These are phyloP conservation scores for Boletellus ananas DNA, from an alignment of 768 basidiomycete genomes.

Conservation along the genomic window DNA sequence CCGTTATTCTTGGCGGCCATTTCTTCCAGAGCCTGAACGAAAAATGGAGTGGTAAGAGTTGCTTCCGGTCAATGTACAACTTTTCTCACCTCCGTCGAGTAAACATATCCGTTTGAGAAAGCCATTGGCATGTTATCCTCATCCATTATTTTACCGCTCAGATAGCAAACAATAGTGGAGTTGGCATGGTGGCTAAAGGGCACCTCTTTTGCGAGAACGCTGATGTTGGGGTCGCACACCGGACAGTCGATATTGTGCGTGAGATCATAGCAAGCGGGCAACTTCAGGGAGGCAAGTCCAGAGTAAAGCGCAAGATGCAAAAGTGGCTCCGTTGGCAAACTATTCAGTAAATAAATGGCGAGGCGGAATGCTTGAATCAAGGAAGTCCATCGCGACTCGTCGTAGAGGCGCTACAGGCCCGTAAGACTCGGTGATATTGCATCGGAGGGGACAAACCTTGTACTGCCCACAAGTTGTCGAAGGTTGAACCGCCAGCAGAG, in stretches of 20 bases:
- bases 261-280: conserved; percentile 74
- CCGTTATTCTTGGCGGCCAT: conserved; percentile 82
- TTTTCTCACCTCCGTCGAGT: conserved; percentile 78
- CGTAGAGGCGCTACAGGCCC: conserved; percentile 69
- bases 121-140: conserved; percentile 91
- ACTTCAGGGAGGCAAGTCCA: conserved; percentile 85
- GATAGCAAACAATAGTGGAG: conserved; percentile 89
- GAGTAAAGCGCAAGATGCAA: conserved; percentile 87
- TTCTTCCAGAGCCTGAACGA: conserved; percentile 71
- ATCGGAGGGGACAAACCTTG: conserved; percentile 48
- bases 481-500: conserved; percentile 70
- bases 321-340: conserved; percentile 82
- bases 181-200: conserved; percentile 93
- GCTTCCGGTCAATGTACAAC: conserved; percentile 3
- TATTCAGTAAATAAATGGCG: conserved; percentile 84
- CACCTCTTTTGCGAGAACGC: conserved; percentile 76
- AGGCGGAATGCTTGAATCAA: conserved; percentile 78
- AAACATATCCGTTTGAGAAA: conserved; percentile 88
- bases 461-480: conserved; percentile 74
- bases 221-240: conserved; percentile 77
- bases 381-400: conserved; percentile 68
- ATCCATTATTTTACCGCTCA: conserved; percentile 93
- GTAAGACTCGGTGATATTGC: conserved; percentile 10
- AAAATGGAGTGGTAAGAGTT: conserved; percentile 11
- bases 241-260: conserved; percentile 86